Base-by-base conservation (phyloP, 306 rosid species). In the Cucurbita pepo region DNA sequence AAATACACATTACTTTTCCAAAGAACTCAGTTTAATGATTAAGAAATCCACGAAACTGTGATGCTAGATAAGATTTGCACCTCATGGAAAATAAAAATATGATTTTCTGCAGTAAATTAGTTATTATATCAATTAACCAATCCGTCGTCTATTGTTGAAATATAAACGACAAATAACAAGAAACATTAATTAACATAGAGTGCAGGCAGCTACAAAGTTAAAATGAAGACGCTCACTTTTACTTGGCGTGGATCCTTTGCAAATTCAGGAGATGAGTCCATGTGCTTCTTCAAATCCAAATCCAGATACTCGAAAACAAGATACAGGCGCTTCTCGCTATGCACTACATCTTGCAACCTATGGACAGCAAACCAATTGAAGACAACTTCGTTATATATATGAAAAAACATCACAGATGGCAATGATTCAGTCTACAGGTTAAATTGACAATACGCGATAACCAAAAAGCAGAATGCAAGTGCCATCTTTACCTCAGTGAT, bases 291-390 rank as follows among this genome's bases (percentile, higher is more conserved):
- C 77, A 94, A 84, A 86, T 94, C 97, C 81, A 94, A 85, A 88
- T 94, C 99, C 77, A 94, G 91, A 81, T 89, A 94, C 85, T 94
- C 99, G 78, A 91, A 91, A 80, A 91, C 97, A 73, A 94, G 90
- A 80, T 91, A 94, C 85, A 94, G 75, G 2, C 97, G 92, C 88
- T 82, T 91, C 85, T 94, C 97, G 52, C 97, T 87, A 75, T 89
- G 97, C 79, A 91, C 97, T 9, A 91, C 99, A 66, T 91, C 99
- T 83, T 91, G 96, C 76, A 94, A 82, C 88, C 97, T 91, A 80
- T 30, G 73, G 81, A 78, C 15, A 82, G 79, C 45, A 76, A 78
- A 61, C 56, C 75, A 79, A 75, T 79, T 3, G 71, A 74, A 76
- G 64, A 66, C 56, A 43, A 18, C 54, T 13, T 50, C 74, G 43